A percentile compares a stretch with the other conserved stretches of the same genome.
These are phyloP conservation scores for Penicillium argentinense DNA, from an alignment of 495 filamentous ascomycete genomes.

Conservation along the genomic window DNA sequence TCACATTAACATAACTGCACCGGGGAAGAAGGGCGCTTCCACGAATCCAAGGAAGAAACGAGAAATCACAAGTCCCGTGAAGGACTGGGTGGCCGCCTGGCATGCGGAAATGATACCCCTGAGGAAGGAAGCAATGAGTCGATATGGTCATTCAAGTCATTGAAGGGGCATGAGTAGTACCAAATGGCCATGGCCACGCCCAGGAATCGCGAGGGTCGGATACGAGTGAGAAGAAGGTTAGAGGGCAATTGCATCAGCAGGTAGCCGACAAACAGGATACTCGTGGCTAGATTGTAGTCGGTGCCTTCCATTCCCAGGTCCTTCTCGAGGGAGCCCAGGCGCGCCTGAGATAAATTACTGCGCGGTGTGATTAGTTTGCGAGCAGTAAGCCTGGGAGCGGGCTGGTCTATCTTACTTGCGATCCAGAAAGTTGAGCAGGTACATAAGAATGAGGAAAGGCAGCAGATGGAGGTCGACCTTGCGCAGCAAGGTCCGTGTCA, in stretches of 20 bases:
- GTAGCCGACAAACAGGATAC: constrained; percentile 70
- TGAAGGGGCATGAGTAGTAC: constrained; percentile 13
- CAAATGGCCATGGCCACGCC: constrained; percentile 32
- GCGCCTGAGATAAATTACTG: constrained; percentile 36
- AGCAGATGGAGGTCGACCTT: constrained; percentile 63
- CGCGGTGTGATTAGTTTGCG: too few species aligned
- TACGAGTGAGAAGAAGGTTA: constrained; percentile 56
- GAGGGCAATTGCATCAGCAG: constrained; percentile 58
- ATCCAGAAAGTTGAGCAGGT: constrained; percentile 80
- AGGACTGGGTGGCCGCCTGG: constrained; percentile 57
- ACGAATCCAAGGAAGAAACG: constrained; percentile 71
- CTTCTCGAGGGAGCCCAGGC: constrained; percentile 45
- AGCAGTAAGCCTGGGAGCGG: neutral
- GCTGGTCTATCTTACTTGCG: constrained; percentile 42
- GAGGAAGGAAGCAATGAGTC: neutral
- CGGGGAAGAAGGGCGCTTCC: constrained; percentile 51
- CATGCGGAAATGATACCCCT: constrained; percentile 64
- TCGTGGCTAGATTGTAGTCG: constrained; percentile 58
- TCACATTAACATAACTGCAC: constrained; percentile 40
- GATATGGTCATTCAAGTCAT: constrained; percentile 32
- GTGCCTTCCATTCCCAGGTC: constrained; percentile 47
- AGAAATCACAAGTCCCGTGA: constrained; percentile 58
- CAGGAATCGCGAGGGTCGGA: constrained; percentile 34
- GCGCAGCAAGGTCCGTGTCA: constrained; percentile 44
- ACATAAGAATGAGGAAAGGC: constrained; percentile 66